A percentile compares a stretch with the other conserved stretches of the same genome.
Evolutionary conservation across 106 monocot genomes (phyloP).

Genomic region (Posidonia australis): DNA sequence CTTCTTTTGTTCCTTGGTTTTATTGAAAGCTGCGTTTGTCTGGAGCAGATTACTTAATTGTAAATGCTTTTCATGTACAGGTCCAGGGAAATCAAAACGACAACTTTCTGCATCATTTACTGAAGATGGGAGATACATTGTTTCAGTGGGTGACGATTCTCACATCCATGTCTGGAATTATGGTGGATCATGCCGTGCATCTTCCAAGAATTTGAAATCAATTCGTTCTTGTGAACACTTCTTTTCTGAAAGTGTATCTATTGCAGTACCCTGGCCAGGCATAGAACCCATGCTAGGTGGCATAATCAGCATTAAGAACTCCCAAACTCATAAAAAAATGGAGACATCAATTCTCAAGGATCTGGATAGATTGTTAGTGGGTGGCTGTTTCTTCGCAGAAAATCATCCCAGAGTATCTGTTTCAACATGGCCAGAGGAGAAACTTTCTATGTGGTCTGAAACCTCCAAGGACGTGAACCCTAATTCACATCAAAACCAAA

Average conservation of each 20-base stretch:
- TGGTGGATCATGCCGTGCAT: conserved; percentile 7
- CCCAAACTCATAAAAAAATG: conserved; percentile 11
- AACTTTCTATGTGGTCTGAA: conserved; percentile 18
- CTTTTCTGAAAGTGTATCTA: conserved; percentile 43
- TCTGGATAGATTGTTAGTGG: conserved; percentile 36
- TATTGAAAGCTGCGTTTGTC: too few species aligned
- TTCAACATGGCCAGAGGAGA: conserved; percentile 75
- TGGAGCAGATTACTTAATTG: conserved; percentile 29
- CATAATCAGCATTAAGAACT: background rate
- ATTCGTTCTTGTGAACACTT: conserved; percentile 49
- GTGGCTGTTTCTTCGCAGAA: conserved; percentile 41
- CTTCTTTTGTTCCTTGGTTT: too few species aligned
- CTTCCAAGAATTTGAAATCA: conserved; percentile 25
- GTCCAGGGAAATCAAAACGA: conserved; percentile 40
- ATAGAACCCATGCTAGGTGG: conserved; percentile 1
- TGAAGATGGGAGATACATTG: conserved; percentile 60
- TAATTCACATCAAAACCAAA: too few species aligned
- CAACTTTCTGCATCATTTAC: conserved; percentile 67
- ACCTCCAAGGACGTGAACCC: background rate
- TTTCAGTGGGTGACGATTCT: conserved; percentile 64
- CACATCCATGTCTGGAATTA: conserved; percentile 68
- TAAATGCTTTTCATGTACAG: conserved; percentile 16
- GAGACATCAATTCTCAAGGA: conserved; percentile 16
- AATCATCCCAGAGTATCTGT: conserved; percentile 24
- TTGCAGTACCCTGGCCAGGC: conserved; percentile 60